These are phyloP conservation scores for Sphaerosporella brunnea DNA, from an alignment of 495 filamentous ascomycete species.

Conservation along the genomic window DNA sequence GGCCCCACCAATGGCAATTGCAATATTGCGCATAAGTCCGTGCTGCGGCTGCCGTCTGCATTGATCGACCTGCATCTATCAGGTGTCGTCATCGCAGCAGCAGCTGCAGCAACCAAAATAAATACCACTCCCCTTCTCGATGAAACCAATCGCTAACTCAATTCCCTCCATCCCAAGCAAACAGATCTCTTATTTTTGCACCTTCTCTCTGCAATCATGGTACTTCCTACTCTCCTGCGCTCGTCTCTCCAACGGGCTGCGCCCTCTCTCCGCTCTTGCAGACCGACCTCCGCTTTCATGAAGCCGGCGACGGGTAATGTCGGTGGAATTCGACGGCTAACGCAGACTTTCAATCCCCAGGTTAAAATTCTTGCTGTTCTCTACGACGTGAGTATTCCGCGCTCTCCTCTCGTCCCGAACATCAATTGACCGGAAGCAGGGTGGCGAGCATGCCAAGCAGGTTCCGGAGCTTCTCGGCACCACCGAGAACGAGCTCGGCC, in stretches of 20 bases:
- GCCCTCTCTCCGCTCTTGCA: neutral
- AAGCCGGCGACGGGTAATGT: neutral
- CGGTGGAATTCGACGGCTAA: neutral
- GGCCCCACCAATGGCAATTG: too few relatives aligned
- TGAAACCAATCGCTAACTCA: neutral
- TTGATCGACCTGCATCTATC: neutral
- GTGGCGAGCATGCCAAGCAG: slow-evolving; percentile 49
- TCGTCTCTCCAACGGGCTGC: neutral
- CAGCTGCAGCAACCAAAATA: neutral
- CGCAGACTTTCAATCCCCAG: slow-evolving; percentile 16
- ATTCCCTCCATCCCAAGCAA: neutral
- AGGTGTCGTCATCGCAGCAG: neutral
- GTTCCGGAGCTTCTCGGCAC: slow-evolving; percentile 80
- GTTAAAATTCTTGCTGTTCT: slow-evolving; percentile 58
- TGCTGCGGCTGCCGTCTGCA: neutral
- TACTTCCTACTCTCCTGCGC: neutral
- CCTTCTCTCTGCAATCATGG: neutral
- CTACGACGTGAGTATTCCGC: slow-evolving; percentile 46
- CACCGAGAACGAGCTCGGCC: slow-evolving; percentile 91
- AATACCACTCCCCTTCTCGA: neutral
- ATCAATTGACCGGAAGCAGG: slow-evolving; percentile 32
- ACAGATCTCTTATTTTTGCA: too few relatives aligned
- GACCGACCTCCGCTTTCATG: neutral
- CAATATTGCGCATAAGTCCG: neutral
- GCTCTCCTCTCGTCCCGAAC: neutral